phyloP scores from a whole-genome alignment of 2,329 filamentous ascomycete species.

The Coccinonectria pachysandricola region DNA sequence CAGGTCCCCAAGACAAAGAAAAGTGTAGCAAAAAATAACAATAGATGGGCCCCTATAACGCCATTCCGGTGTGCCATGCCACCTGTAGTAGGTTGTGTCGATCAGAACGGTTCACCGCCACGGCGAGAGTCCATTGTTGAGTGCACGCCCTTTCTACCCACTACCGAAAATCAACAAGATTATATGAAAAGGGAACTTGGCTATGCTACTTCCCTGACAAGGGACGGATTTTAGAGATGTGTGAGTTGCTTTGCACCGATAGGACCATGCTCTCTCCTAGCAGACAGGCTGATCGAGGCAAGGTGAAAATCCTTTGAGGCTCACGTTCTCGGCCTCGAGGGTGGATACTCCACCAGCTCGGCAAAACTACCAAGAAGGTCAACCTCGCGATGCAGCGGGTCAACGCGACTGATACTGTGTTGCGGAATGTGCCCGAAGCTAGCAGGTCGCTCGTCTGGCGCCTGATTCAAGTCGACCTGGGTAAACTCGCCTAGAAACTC shows the following conservation, averaged over 20 bases:
- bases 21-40: constrained; percentile 5
- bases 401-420: constrained; percentile 45
- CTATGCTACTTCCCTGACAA: too few relatives aligned
- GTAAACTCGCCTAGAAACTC: constrained; percentile 36
- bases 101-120: too few relatives aligned
- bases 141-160: too few relatives aligned
- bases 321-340: constrained; percentile 14
- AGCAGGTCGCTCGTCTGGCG: constrained; percentile 37
- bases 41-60: constrained; percentile 4
- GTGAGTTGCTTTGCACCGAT: too few relatives aligned
- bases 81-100: constrained; percentile 7
- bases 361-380: constrained; percentile 44
- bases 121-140: too few relatives aligned
- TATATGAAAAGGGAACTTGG: too few relatives aligned
- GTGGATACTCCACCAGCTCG: constrained; percentile 42
- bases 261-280: too few relatives aligned
- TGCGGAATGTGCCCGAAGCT: constrained; percentile 48
- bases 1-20: constrained; percentile 8
- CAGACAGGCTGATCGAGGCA: too few relatives aligned
- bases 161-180: too few relatives aligned
- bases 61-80: constrained; percentile 11
- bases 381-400: constrained; percentile 33
- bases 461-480: constrained; percentile 28
- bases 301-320: too few relatives aligned
- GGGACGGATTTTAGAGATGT: too few relatives aligned